Evolutionary conservation across 139 green algal genomes (phyloP).

Genomic region (Dunaliella primolecta): DNA sequence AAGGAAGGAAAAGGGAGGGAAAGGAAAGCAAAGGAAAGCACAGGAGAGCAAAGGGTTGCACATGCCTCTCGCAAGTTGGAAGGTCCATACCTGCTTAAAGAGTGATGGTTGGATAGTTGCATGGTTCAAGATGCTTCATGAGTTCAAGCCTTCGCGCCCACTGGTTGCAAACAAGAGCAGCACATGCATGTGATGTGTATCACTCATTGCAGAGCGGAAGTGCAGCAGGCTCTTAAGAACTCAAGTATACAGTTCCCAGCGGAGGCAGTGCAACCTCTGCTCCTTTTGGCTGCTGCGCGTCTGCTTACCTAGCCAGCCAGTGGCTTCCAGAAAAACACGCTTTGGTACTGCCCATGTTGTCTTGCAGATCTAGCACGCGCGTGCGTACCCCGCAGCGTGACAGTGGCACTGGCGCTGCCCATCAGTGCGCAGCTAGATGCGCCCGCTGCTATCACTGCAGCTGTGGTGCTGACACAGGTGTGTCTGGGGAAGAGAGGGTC

Average conservation of each 20-base stretch:
- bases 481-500: not conserved
- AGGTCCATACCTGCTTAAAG: no score
- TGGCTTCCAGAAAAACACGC: no score
- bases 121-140: not conserved
- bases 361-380: constrained; percentile 53
- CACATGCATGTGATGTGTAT: no score
- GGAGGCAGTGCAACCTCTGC: no score
- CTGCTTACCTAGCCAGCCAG: no score
- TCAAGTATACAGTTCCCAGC: no score
- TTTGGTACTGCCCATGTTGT: no score
- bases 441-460: constrained; percentile 70
- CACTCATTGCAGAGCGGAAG: no score
- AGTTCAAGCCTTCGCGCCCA: no score
- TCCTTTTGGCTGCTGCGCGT: no score
- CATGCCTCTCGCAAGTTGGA: not conserved
- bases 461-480: constrained; percentile 75
- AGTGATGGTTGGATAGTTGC: not conserved
- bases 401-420: constrained; percentile 83
- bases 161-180: no score
- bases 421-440: constrained; percentile 68
- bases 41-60: not conserved
- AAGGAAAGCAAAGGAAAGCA: not conserved
- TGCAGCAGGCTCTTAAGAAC: no score
- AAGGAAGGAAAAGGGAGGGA: not conserved
- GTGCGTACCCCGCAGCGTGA: constrained; percentile 77